Evolutionary conservation across 768 basidiomycete species (phyloP).

Genomic region (Serendipita indica): DNA sequence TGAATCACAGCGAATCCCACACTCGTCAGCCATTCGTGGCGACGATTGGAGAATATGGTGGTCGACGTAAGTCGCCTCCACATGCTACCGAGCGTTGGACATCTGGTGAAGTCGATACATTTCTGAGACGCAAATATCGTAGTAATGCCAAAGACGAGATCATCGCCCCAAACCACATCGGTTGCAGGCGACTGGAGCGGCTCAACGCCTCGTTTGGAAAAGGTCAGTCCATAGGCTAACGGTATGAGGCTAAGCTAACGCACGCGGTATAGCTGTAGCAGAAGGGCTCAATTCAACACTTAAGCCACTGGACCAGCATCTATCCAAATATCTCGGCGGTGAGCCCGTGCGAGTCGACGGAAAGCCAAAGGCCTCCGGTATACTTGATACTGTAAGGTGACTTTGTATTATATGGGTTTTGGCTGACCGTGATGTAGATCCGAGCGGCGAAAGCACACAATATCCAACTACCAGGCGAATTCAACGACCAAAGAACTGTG

Average conservation of each 20-base stretch:
- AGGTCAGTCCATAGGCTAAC: conserved; percentile 25
- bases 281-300: conserved; percentile 46
- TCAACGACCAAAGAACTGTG: conserved; percentile 45
- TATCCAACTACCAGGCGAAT: conserved; percentile 53
- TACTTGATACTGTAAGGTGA: conserved; percentile 48
- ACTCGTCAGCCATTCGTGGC: neutral
- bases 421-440: conserved; percentile 30
- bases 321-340: conserved; percentile 57
- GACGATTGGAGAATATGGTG: neutral
- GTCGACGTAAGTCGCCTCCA: neutral
- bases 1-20: neutral
- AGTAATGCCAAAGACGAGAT: conserved; percentile 62
- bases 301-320: conserved; percentile 41
- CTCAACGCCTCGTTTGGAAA: conserved; percentile 48
- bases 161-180: conserved; percentile 47
- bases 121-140: neutral
- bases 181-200: conserved; percentile 50
- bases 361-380: conserved; percentile 56
- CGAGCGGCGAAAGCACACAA: conserved; percentile 58
- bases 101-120: neutral
- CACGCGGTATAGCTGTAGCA: conserved; percentile 41
- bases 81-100: neutral
- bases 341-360: conserved; percentile 61
- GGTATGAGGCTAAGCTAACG: no score
- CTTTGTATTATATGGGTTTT: neutral